phyloP scores from a whole-genome alignment of 2,329 filamentous ascomycete genomes.

The Ascochyta pisi region DNA sequence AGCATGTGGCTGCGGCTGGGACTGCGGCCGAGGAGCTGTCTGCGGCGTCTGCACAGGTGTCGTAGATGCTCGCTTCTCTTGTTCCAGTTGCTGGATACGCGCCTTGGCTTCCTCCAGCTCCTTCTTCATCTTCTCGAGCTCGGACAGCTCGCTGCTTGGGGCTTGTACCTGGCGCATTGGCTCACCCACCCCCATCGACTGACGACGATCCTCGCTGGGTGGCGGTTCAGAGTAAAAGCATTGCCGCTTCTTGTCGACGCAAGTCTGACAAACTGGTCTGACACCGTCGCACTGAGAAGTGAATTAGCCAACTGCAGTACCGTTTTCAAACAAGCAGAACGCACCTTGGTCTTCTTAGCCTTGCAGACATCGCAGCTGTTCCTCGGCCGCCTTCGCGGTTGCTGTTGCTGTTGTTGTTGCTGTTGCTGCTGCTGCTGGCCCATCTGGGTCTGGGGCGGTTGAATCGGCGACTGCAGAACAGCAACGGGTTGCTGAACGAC shows the following conservation, averaged over 20 bases:
- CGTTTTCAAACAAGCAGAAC: neutral
- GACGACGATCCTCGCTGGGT: conserved; percentile 28
- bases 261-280: conserved; percentile 45
- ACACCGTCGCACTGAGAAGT: conserved; percentile 41
- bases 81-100: conserved; percentile 43
- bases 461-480: conserved; percentile 7
- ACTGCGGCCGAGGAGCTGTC: conserved; percentile 24
- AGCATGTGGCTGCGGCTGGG: conserved; percentile 24
- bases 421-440: conserved; percentile 21
- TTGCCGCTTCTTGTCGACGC: conserved; percentile 43
- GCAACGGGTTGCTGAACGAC: conserved; percentile 15
- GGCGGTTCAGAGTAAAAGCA: conserved; percentile 42
- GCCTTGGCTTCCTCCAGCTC: conserved; percentile 48
- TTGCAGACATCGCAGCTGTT: conserved; percentile 48
- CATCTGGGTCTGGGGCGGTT: conserved; percentile 10
- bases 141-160: conserved; percentile 32
- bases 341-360: conserved; percentile 47
- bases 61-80: conserved; percentile 38
- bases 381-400: conserved; percentile 32
- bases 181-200: conserved; percentile 21
- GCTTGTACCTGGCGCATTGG: conserved; percentile 25
- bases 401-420: conserved; percentile 18
- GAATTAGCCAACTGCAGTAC: conserved; percentile 14
- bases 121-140: conserved; percentile 45
- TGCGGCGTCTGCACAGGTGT: conserved; percentile 38